These are phyloP conservation scores for Ormosia semicastrata DNA, from an alignment of 306 rosid species.

Conservation along the genomic window DNA sequence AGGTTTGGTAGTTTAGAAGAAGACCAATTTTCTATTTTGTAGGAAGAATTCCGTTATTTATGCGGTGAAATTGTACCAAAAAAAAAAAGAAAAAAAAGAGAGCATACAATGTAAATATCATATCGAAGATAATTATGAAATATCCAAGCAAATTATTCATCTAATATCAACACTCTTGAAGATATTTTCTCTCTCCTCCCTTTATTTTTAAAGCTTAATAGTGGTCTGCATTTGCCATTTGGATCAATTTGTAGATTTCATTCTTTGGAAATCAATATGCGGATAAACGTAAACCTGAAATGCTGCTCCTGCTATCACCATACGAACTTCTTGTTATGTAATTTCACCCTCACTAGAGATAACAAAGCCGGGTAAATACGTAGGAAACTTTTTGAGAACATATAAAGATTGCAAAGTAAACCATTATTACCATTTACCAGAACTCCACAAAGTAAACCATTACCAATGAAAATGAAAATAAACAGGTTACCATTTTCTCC, in stretches of 20 bases:
- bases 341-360: neutral
- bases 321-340: neutral
- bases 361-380: neutral
- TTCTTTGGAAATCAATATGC: neutral
- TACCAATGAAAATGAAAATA: neutral
- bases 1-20: neutral
- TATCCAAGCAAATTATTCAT: neutral
- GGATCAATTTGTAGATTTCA: neutral
- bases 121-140: neutral
- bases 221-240: neutral
- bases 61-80: neutral
- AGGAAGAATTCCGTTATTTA: no score
- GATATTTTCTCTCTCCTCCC: neutral
- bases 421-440: neutral
- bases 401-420: neutral
- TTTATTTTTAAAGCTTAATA: neutral
- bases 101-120: neutral
- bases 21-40: constrained; percentile 3
- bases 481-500: neutral
- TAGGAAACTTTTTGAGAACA: constrained; percentile 8
- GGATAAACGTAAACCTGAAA: neutral
- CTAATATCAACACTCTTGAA: neutral
- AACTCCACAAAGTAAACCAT: neutral
- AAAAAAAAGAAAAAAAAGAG: no score
- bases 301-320: neutral